Evolutionary conservation across 345 rosid genomes (phyloP), one percentile per base, ranked within the genome.

Genomic region (Citrus sp.): DNA sequence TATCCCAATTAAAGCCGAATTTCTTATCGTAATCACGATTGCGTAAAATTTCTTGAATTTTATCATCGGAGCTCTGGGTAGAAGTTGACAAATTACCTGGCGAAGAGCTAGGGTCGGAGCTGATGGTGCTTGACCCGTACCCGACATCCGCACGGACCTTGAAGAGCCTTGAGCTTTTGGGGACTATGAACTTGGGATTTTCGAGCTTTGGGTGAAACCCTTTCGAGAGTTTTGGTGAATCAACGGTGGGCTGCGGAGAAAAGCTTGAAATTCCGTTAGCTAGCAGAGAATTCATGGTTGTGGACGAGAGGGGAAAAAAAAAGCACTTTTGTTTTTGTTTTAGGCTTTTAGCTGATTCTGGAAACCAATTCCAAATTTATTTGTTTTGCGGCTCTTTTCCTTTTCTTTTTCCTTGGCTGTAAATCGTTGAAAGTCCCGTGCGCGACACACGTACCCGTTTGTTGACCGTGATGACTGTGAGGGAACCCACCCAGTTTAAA

Each of bases 11-110:
- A 84, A 93, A 95, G n/a, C 99, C 96, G 70, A 87, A 90, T 66
- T 90, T 93, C 82, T 85, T 84, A 60, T 92, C 67, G 86, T 92
- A 93, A 66, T 95, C 96, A 9, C 87, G 91, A 60, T 88, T 92
- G 9, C 87, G 87, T 32, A 95, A 90, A 77, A 91, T 86, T 76
- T 93, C 88, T 19, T 87, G 86, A 63, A 95, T 90, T 77, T 92
- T 93, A 32, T 89, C 94, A 51, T 89, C 92, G 34, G 87, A 89
- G 62, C 76, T 82, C 69, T 84, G 49, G 1, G 84, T 72, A 55
- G 78, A 67, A n/a, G 86, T 72, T 60, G 82, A 61, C 22, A 85
- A 61, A 3, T 78, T 90, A 88, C 93, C 93, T 85, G 87, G 28
- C 7, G 71, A 62, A 30, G 77, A 67, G 38, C 68, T 67, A 24